Conservation (phyloP, 225 moss, liverwort and hornwort genomes). For the Sphagnum tenellum region DNA sequence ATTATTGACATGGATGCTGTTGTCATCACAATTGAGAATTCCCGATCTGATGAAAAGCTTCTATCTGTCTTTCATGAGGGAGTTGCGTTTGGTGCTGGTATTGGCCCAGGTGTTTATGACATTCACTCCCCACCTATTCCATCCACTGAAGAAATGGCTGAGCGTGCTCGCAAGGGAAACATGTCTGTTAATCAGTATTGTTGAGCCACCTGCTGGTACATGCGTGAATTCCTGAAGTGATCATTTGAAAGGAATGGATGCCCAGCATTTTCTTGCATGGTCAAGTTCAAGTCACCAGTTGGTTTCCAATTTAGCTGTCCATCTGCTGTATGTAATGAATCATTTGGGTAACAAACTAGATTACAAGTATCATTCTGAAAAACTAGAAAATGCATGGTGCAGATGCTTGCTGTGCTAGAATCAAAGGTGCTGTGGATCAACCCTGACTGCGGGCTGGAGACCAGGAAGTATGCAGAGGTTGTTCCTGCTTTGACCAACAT, state of each 20-base stretch:
- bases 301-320: too few species aligned
- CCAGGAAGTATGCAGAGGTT: constrained; percentile 55
- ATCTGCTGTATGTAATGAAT: too few species aligned
- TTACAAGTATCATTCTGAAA: too few species aligned
- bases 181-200: too few species aligned
- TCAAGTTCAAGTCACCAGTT: too few species aligned
- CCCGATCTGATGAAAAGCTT: constrained; percentile 85
- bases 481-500: constrained; percentile 47
- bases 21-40: constrained; percentile 94
- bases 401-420: constrained; percentile 43
- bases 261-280: too few species aligned
- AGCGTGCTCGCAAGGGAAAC: constrained; percentile 50
- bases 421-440: constrained; percentile 86
- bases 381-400: background rate
- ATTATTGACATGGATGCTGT: constrained; percentile 99
- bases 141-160: constrained; percentile 61
- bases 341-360: too few species aligned
- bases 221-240: too few species aligned
- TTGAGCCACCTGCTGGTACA: too few species aligned
- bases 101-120: constrained; percentile 85
- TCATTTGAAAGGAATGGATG: too few species aligned
- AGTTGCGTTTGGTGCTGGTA: constrained; percentile 67
- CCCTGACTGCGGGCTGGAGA: constrained; percentile 73
- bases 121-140: constrained; percentile 87
- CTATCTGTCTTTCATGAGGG: constrained; percentile 80